Percentiles rank a stretch among this genome's conserved stretches.
Evolutionary conservation across 2,329 filamentous ascomycete genomes (phyloP).

Genomic region (Monilinia fructigena): DNA sequence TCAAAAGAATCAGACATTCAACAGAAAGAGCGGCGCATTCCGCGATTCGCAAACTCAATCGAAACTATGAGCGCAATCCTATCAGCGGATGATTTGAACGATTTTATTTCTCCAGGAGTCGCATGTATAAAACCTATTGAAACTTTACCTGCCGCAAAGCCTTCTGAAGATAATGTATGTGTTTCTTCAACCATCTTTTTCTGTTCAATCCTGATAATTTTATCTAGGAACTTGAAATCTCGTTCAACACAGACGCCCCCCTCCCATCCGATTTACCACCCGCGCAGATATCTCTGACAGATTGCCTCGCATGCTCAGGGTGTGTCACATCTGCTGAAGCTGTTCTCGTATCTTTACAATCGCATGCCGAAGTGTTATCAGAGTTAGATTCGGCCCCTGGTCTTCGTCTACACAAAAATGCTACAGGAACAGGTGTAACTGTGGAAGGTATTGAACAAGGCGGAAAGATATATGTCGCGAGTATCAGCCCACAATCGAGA

Average conservation of each 20-base stretch:
- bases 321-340: slow-evolving; percentile 98
- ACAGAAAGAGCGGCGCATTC: slow-evolving; percentile 27
- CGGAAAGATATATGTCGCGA: slow-evolving; percentile 83
- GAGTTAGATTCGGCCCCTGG: slow-evolving; percentile 69
- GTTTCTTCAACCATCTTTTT: neutral
- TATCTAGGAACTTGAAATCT: slow-evolving; percentile 68
- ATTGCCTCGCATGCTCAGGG: slow-evolving; percentile 95
- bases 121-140: slow-evolving; percentile 98
- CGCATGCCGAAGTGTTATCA: slow-evolving; percentile 83
- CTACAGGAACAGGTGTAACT: slow-evolving; percentile 40
- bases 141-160: slow-evolving; percentile 68
- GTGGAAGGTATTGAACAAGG: slow-evolving; percentile 56
- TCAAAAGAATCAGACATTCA: neutral
- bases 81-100: slow-evolving; percentile 93
- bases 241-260: slow-evolving; percentile 78
- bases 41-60: slow-evolving; percentile 26
- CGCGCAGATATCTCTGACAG: slow-evolving; percentile 91
- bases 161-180: slow-evolving; percentile 48
- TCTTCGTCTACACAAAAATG: slow-evolving; percentile 33
- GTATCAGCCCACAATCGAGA: slow-evolving; percentile 85
- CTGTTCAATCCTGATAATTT: neutral
- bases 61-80: slow-evolving; percentile 89
- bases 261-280: slow-evolving; percentile 59
- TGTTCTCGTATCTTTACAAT: slow-evolving; percentile 92
- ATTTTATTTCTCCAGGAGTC: slow-evolving; percentile 97